These are phyloP conservation scores for Cladosporium phlei DNA, from an alignment of 2,329 filamentous ascomycete genomes.

Conservation along the genomic window DNA sequence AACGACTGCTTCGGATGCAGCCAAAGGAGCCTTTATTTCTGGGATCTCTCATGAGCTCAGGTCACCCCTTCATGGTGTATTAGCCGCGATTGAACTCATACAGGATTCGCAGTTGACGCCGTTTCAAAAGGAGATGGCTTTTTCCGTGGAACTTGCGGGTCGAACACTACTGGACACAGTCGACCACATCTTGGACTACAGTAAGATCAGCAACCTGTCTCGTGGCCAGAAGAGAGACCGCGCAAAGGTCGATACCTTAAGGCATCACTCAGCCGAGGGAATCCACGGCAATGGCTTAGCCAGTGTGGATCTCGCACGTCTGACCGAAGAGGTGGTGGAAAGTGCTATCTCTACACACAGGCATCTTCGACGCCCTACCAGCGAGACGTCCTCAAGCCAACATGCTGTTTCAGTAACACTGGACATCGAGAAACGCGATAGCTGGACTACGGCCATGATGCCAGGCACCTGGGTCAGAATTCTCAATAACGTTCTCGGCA, in stretches of 20 bases:
- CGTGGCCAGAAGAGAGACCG: slow-evolving; percentile 6
- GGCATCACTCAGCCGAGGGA: slow-evolving; percentile 1
- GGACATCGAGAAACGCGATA: slow-evolving; percentile 1
- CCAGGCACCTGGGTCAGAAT: slow-evolving; percentile 37
- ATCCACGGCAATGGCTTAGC: background rate
- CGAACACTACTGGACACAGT: slow-evolving; percentile 47
- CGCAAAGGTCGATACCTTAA: slow-evolving; percentile 1
- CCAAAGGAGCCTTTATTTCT: slow-evolving; percentile 49
- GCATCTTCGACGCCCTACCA: background rate
- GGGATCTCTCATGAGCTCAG: slow-evolving; percentile 48
- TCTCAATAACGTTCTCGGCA: slow-evolving; percentile 32
- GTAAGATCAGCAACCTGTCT: slow-evolving; percentile 38
- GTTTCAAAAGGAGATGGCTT: slow-evolving; percentile 40
- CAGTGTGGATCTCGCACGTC: slow-evolving; percentile 21
- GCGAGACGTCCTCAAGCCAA: background rate
- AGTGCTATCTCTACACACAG: background rate
- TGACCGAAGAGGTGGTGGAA: slow-evolving; percentile 17
- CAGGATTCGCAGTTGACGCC: slow-evolving; percentile 39
- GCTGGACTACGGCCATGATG: slow-evolving; percentile 2
- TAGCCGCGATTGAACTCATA: slow-evolving; percentile 46
- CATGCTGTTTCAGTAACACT: slow-evolving; percentile 1
- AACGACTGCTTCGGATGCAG: slow-evolving; percentile 38
- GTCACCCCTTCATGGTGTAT: slow-evolving; percentile 44
- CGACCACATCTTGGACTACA: slow-evolving; percentile 39
- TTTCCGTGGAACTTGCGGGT: slow-evolving; percentile 46